phyloP scores from a whole-genome alignment of 257 asterid species.

The Leptodermis oblonga region DNA sequence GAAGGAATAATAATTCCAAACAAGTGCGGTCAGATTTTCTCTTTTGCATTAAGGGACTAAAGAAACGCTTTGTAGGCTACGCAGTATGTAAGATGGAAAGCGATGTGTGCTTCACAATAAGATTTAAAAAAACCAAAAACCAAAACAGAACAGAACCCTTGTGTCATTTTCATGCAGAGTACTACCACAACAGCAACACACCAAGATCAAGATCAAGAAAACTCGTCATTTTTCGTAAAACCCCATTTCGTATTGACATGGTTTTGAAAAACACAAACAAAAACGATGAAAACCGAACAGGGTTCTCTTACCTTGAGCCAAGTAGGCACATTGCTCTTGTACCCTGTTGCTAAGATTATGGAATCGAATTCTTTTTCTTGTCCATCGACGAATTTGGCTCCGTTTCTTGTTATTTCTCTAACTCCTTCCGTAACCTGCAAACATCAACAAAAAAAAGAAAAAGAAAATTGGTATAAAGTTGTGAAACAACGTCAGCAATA shows the following conservation, averaged over 20 bases:
- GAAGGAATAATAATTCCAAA: constrained; percentile 54
- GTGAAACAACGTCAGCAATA: not conserved
- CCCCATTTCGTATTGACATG: not conserved
- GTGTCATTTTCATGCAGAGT: constrained; percentile 11
- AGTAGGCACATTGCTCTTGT: constrained; percentile 84
- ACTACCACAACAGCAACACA: not conserved
- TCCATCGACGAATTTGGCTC: constrained; percentile 79
- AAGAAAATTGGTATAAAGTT: not conserved
- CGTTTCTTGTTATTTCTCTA: constrained; percentile 61
- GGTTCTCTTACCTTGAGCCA: constrained; percentile 75
- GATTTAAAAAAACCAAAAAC: not conserved
- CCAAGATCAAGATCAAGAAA: too few relatives aligned
- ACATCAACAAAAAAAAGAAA: not conserved
- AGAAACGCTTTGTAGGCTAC: constrained; percentile 70
- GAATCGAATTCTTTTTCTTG: constrained; percentile 76
- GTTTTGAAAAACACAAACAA: too few relatives aligned
- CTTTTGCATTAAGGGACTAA: constrained; percentile 36
- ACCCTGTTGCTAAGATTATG: constrained; percentile 86
- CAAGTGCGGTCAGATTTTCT: constrained; percentile 74
- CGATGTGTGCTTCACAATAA: constrained; percentile 50
- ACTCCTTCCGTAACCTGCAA: constrained; percentile 66
- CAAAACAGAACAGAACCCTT: constrained; percentile 12
- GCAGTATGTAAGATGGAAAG: constrained; percentile 66
- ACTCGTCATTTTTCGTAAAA: too few relatives aligned
- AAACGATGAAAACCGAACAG: too few relatives aligned